Percentiles rank a stretch among this genome's conserved stretches.
Conservation (phyloP, 305 asterid genomes). For the Fraxinus sp. region DNA sequence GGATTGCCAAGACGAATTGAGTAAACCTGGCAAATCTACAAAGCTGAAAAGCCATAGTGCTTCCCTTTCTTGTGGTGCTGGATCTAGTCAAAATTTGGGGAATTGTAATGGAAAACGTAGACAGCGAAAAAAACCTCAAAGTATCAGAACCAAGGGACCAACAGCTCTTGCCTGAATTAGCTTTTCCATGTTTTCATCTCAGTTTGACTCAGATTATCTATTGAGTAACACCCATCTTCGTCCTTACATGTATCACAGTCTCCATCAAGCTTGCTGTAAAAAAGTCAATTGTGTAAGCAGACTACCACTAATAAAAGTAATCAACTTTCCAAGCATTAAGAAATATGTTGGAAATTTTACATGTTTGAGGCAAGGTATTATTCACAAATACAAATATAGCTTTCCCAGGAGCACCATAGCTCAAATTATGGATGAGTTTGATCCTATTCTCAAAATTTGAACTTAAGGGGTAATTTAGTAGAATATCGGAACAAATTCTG, state of each 20-base stretch:
- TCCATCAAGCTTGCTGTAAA: slow-evolving; percentile 74
- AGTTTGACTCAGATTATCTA: slow-evolving; percentile 25
- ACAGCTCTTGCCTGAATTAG: slow-evolving; percentile 23
- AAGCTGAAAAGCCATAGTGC: slow-evolving; percentile 36
- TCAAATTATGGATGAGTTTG: too few relatives aligned
- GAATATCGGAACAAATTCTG: too few relatives aligned
- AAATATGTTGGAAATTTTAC: background rate
- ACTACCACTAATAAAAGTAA: background rate
- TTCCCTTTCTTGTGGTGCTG: slow-evolving; percentile 32
- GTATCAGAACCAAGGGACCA: slow-evolving; percentile 33
- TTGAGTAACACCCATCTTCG: slow-evolving; percentile 79
- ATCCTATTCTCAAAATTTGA: too few relatives aligned
- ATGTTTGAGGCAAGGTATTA: too few relatives aligned
- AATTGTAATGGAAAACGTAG: slow-evolving; percentile 60
- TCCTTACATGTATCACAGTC: slow-evolving; percentile 62
- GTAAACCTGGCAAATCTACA: slow-evolving; percentile 31
- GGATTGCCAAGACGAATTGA: slow-evolving; percentile 32
- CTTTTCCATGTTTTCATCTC: slow-evolving; percentile 9
- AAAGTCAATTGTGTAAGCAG: background rate
- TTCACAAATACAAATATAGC: too few relatives aligned
- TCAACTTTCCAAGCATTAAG: background rate
- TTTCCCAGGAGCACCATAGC: too few relatives aligned
- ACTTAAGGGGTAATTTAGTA: too few relatives aligned
- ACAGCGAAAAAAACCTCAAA: slow-evolving; percentile 76
- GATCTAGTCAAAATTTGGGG: slow-evolving; percentile 35